Evolutionary conservation across 2,329 filamentous ascomycete species (phyloP), one percentile per base, ranked within the genome.

Genomic region (Calonectria hongkongensis): DNA sequence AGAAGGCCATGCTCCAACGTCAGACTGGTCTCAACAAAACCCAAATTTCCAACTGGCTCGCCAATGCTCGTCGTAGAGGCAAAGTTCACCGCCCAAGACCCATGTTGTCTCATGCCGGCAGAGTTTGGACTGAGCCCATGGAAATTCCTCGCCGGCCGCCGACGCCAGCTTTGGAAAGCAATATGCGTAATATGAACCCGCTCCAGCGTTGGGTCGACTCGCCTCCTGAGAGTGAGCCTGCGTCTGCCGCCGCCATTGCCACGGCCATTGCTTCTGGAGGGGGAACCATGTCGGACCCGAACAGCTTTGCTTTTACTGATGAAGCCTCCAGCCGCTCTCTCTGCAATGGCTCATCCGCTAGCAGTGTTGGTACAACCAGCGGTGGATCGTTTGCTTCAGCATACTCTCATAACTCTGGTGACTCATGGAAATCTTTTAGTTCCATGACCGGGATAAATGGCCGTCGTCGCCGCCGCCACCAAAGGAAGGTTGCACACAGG

Each of bases 41-140:
- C 16, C 96, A 98, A 81, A 96, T 98, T 78, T 93, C 93, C 15
- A 98, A 97, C 82, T 98, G 95, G 95, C 91, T 98, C 56, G 95
- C 95, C 71, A 98, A 98, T 83, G 95, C 95, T 71, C 92, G 95
- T 50, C 91, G 95, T 70, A 90, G 95, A 73, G 93, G 94, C 78
- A 98, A 98, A 85, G 92, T 94, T 68, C 91, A 92, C 56, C 87
- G 90, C 2, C 91, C 91, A 54, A 89, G 92, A 74, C 92, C 90
- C 41, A 91, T 89, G 21, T 96, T 94, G 5, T 94, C 95, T 36
- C 30, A 0, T 91, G 92, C 76, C 89, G 91, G 27, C 0, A 89
- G 88, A 73, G 88, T 85, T 75, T 89, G 90, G 68, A 89, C 89
- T 4, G 87, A 88, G 68, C 91, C 92, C 4, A 92, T 98, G 3